phyloP scores from a whole-genome alignment of 129 eudicot species.

The Helianthus tuberosus region DNA sequence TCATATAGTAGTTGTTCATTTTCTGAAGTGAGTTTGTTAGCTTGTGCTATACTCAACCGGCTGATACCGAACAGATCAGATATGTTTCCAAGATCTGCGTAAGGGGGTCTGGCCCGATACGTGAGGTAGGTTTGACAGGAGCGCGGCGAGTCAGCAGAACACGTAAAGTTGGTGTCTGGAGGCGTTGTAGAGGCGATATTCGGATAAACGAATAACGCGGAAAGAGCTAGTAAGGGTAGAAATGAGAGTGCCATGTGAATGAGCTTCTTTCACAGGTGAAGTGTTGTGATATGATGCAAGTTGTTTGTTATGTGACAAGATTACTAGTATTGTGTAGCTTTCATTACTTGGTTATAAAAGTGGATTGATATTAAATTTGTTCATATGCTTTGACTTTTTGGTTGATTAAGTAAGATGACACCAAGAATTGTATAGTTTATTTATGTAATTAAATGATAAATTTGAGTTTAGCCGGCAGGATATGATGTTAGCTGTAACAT shows the following conservation, averaged over 20 bases:
- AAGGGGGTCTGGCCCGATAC: constrained; percentile 59
- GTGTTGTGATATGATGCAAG: background rate
- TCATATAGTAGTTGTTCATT: constrained; percentile 41
- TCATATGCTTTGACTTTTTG: constrained; percentile 36
- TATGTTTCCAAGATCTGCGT: constrained; percentile 51
- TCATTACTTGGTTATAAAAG: constrained; percentile 17
- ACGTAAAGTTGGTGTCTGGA: constrained; percentile 58
- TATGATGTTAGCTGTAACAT: constrained; percentile 11
- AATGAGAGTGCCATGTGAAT: constrained; percentile 48
- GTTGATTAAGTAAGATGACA: constrained; percentile 17
- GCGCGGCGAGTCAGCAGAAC: constrained; percentile 46
- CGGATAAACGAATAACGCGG: constrained; percentile 26
- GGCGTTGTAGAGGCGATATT: constrained; percentile 31
- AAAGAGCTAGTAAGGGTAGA: constrained; percentile 30
- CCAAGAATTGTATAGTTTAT: constrained; percentile 19
- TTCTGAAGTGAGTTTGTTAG: constrained; percentile 57
- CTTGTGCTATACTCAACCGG: constrained; percentile 47
- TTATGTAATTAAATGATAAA: constrained; percentile 27
- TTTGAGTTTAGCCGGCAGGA: constrained; percentile 51
- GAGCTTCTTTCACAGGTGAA: constrained; percentile 26
- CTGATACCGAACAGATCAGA: constrained; percentile 71
- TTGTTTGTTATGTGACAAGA: constrained; percentile 28
- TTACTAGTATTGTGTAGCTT: constrained; percentile 34
- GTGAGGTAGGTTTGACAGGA: constrained; percentile 65
- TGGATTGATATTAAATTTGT: constrained; percentile 17